Conservation (phyloP, 345 rosid genomes). For the Eucalyptus polybractea region DNA sequence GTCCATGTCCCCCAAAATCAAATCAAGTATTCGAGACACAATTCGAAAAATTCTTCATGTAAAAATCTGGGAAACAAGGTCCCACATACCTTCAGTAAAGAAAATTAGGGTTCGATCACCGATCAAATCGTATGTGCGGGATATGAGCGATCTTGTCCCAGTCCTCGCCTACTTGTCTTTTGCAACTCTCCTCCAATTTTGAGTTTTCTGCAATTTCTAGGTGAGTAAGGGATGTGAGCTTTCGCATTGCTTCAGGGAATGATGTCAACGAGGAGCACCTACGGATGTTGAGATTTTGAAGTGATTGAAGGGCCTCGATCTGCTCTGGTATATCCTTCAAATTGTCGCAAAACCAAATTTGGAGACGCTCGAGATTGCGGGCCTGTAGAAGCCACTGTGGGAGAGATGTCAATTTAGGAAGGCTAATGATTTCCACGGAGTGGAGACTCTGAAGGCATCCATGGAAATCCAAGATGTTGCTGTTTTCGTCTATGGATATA, state of each 20-base stretch:
- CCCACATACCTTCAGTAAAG: not conserved
- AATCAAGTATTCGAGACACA: too few species aligned
- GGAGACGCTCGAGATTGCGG: not conserved
- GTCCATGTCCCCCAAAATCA: too few species aligned
- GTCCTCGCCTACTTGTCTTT: not conserved
- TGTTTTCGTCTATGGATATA: not conserved
- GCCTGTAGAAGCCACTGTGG: not conserved
- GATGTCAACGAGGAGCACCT: fast-evolving
- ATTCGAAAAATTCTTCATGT: too few species aligned
- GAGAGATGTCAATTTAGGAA: not conserved
- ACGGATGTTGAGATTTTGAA: fast-evolving
- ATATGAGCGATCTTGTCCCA: not conserved
- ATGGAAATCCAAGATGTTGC: not conserved
- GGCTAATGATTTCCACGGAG: not conserved
- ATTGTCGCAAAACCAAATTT: not conserved
- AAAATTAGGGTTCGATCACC: fast-evolving
- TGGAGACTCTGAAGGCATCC: not conserved
- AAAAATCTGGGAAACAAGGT: not conserved
- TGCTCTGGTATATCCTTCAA: not conserved
- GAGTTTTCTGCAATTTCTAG: not conserved
- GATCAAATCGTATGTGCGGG: fast-evolving
- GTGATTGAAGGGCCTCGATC: not conserved
- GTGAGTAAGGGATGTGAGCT: not conserved
- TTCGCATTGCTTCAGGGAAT: not conserved
- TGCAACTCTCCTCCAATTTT: not conserved